Evolutionary conservation across 495 filamentous ascomycete genomes (phyloP).

Genomic region (Podospora australis): DNA sequence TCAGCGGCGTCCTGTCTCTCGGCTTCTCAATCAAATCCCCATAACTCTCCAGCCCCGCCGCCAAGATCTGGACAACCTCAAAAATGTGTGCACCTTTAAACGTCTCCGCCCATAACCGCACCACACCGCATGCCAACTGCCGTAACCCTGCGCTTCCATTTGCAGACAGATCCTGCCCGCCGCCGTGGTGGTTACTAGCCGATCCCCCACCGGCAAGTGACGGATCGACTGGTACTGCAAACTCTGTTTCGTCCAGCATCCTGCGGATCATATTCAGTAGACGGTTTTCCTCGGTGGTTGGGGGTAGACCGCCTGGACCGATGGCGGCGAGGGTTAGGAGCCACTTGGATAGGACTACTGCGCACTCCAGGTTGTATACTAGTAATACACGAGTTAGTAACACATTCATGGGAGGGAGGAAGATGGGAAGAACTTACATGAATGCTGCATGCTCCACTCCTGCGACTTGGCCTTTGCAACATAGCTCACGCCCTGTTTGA

Average conservation of each 20-base stretch:
- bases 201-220: conserved; percentile 31
- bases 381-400: not conserved
- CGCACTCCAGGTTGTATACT: conserved; percentile 66
- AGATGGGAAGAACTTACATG: conserved; percentile 32
- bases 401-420: not conserved
- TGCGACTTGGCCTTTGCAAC: conserved; percentile 63
- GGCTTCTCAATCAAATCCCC: conserved; percentile 57
- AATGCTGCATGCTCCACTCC: conserved; percentile 68
- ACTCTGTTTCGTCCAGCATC: conserved; percentile 72
- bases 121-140: conserved; percentile 55
- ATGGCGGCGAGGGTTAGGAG: conserved; percentile 39
- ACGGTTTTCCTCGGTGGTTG: conserved; percentile 54
- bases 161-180: conserved; percentile 28
- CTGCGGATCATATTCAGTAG: conserved; percentile 61
- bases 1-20: conserved; percentile 40
- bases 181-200: conserved; percentile 5
- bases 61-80: conserved; percentile 60
- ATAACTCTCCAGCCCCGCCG: conserved; percentile 55
- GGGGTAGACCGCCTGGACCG: conserved; percentile 36
- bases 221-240: conserved; percentile 53
- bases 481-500: conserved; percentile 62
- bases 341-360: conserved; percentile 56
- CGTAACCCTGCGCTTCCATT: conserved; percentile 48
- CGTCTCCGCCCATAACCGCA: conserved; percentile 60
- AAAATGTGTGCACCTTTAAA: conserved; percentile 64